Conservation (phyloP, 83 land plant genomes). For the Picea engelmannii region DNA sequence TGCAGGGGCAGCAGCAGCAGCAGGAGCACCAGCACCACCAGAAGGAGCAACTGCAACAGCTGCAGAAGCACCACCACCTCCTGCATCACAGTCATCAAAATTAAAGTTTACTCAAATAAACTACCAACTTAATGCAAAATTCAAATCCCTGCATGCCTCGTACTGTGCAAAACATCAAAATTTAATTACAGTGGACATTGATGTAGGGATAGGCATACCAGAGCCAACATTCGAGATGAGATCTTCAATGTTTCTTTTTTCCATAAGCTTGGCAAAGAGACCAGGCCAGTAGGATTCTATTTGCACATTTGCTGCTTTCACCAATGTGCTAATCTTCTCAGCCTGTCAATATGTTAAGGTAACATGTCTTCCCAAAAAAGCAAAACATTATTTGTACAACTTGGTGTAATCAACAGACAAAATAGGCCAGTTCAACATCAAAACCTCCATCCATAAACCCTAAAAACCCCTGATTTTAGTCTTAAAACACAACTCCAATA, state of each 20-base stretch:
- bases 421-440: too few species aligned
- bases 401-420: too few species aligned
- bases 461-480: too few species aligned
- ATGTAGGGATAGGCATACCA: constrained; percentile 27
- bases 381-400: too few species aligned
- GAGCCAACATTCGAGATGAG: constrained; percentile 68
- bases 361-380: background rate
- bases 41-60: constrained; percentile 22
- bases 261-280: constrained; percentile 74
- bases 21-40: constrained; percentile 22
- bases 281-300: constrained; percentile 80
- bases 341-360: constrained; percentile 41
- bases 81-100: background rate
- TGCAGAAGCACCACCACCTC: constrained; percentile 40
- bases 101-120: background rate
- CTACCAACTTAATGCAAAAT: too few species aligned
- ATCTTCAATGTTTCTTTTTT: constrained; percentile 75
- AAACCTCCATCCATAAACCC: too few species aligned
- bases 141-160: too few species aligned
- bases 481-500: too few species aligned
- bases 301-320: constrained; percentile 62
- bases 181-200: background rate
- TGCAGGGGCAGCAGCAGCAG: constrained; percentile 33
- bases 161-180: background rate
- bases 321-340: constrained; percentile 71